Percentiles rank a stretch among this genome's conserved stretches.
Evolutionary conservation across 768 basidiomycete genomes (phyloP).

Genomic region (Auriscalpium orientale): DNA sequence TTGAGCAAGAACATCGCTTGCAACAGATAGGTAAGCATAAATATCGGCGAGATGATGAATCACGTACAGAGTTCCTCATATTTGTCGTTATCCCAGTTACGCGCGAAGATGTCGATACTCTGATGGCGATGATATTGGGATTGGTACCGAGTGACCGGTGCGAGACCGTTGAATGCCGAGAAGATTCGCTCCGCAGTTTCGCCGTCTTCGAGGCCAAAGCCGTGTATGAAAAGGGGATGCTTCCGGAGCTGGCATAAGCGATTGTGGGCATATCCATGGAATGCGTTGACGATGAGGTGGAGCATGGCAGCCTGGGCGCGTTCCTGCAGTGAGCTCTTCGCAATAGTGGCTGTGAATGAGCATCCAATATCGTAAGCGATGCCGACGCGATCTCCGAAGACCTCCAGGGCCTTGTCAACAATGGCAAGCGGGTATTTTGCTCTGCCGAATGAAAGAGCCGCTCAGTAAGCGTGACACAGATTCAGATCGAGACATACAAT

Average conservation of each 20-base stretch:
- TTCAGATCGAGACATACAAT: background rate
- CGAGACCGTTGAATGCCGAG: background rate
- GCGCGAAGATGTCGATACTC: background rate
- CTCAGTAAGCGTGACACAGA: background rate
- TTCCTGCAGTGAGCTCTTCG: background rate
- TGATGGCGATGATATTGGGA: background rate
- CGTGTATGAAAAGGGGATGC: background rate
- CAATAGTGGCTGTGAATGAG: background rate
- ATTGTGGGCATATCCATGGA: background rate
- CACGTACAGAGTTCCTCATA: background rate
- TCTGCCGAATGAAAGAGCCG: background rate
- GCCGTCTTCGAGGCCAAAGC: background rate
- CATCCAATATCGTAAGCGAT: background rate
- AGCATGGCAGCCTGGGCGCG: background rate
- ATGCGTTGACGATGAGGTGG: background rate
- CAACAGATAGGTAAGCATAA: no score
- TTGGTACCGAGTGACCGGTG: background rate
- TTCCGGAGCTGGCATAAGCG: background rate
- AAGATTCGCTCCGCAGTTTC: background rate
- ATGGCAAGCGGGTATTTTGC: constrained; percentile 1
- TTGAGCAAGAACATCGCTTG: background rate
- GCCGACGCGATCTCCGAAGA: background rate
- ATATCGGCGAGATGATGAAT: no score
- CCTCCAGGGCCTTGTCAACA: background rate
- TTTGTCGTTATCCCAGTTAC: background rate